Conservation (phyloP, 2,329 filamentous ascomycete species). For the Epichloe coenophiala region DNA sequence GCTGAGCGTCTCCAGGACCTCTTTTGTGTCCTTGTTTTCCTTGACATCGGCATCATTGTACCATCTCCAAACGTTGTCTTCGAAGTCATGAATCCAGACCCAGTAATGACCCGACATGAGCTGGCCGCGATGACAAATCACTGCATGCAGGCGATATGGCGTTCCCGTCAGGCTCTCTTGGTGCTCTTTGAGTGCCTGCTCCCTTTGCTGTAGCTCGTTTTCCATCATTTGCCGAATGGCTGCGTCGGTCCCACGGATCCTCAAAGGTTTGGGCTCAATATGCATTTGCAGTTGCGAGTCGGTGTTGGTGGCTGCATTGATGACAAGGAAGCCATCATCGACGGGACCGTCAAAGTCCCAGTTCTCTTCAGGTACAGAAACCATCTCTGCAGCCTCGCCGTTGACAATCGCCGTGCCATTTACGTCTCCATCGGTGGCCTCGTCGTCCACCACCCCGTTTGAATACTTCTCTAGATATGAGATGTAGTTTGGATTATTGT, state of each 20-base stretch:
- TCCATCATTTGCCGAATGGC: slow-evolving; percentile 30
- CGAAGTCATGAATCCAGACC: slow-evolving; percentile 91
- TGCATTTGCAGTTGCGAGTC: neutral
- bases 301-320: slow-evolving; percentile 9
- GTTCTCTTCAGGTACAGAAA: slow-evolving; percentile 11
- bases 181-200: slow-evolving; percentile 14
- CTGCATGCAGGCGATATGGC: slow-evolving; percentile 74
- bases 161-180: slow-evolving; percentile 44
- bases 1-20: slow-evolving; percentile 56
- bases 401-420: neutral
- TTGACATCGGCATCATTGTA: slow-evolving; percentile 85
- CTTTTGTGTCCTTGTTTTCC: slow-evolving; percentile 47
- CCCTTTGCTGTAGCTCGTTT: slow-evolving; percentile 23
- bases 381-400: neutral
- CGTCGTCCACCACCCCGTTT: slow-evolving; percentile 10
- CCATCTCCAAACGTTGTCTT: slow-evolving; percentile 68
- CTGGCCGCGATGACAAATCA: slow-evolving; percentile 78
- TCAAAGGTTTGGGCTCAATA: slow-evolving; percentile 8
- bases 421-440: neutral
- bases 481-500: slow-evolving; percentile 14
- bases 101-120: slow-evolving; percentile 80
- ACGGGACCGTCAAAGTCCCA: slow-evolving; percentile 27
- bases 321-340: slow-evolving; percentile 22
- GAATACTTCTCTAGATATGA: slow-evolving; percentile 16
- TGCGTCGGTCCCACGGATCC: slow-evolving; percentile 13